Base-by-base conservation (phyloP, 2,329 filamentous ascomycete genomes). In the Fusarium tanahbumbuense region DNA sequence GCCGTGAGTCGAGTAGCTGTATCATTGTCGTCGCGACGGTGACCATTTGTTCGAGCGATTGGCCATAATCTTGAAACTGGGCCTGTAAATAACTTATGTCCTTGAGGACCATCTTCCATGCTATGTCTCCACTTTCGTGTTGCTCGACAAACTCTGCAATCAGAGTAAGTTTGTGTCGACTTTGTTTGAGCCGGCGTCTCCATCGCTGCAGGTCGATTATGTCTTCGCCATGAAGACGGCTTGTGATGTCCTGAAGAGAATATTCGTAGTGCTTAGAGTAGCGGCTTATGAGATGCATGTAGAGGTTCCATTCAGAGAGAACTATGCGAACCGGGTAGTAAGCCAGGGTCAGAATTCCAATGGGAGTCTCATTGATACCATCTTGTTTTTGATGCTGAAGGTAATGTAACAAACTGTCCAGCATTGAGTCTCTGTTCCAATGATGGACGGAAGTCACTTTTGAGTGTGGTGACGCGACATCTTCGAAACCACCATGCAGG, bases 121-220 rank as follows among this genome's bases (percentile, higher is more conserved):
- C 6, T 8, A 23, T 42, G 0, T 25, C 3, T 1, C 27, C 34
- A 37, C 22, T 3, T 5, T 41, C 6, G 0, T 18, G 3, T 0
- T n/a, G 1, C 13, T 13, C 15, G 1, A 56, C 8, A 1, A 46
- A 41, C 0, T 42, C 50, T 0, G n/a, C 1, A 0, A 64, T 22
- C 0, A 52, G 9, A 1, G 0, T 8, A 0, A 64, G 27, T 0
- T 56, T 56, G 0, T 23, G 32, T 5, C 44, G 13, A 0, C 46
- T 55, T 2, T 30, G 46, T 4, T 7, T 50, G 1, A 23, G 20
- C 1, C 50, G 27, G 0, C 22, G 6, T 0, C 15, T 18, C 61
- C 50, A 64, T 0, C 32, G 32, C 3, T 64, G 59, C 0, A 64
- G 12, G 0, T 64, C 34, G 0, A 49, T 5, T 1, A 64, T 4